phyloP scores from a whole-genome alignment of 1,139 yeast genomes.

The Nakaseomyces delphensis region DNA sequence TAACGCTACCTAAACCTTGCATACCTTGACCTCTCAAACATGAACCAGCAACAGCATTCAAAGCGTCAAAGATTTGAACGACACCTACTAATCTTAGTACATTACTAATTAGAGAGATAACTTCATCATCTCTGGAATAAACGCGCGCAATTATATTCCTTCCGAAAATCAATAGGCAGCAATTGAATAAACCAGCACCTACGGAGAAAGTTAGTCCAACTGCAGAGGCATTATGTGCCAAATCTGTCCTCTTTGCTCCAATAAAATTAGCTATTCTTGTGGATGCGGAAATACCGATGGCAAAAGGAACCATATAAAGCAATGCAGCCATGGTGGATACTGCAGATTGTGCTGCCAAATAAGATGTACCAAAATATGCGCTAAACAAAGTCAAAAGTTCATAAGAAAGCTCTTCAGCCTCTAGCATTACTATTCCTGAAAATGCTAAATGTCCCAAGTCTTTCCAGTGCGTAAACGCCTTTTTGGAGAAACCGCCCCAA shows the following conservation, averaged over 20 bases:
- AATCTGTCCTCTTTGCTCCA: conserved; percentile 61
- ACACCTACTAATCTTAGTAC: conserved; percentile 67
- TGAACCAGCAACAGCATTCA: conserved; percentile 79
- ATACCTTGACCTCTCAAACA: conserved; percentile 79
- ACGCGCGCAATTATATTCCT: conserved; percentile 51
- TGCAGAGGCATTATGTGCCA: conserved; percentile 57
- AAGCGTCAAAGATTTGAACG: conserved; percentile 69
- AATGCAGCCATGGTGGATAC: conserved; percentile 74
- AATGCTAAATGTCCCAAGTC: conserved; percentile 51
- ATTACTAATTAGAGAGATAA: conserved; percentile 41
- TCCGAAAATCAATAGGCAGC: conserved; percentile 43
- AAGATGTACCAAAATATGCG: conserved; percentile 72
- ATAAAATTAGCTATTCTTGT: conserved; percentile 83
- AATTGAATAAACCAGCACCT: conserved; percentile 49
- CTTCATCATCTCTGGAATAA: conserved; percentile 65
- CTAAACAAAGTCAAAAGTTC: conserved; percentile 65
- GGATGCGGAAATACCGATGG: conserved; percentile 77
- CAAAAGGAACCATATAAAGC: conserved; percentile 81
- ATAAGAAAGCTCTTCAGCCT: conserved; percentile 66
- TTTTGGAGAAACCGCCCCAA: conserved; percentile 54
- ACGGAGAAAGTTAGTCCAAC: conserved; percentile 57
- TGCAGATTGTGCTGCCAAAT: conserved; percentile 83
- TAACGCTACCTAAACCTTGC: conserved; percentile 73
- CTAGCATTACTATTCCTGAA: conserved; percentile 67
- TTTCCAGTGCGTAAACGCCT: conserved; percentile 52